These are phyloP conservation scores for Medicago ruthenica DNA, from an alignment of 306 rosid species.

Conservation along the genomic window DNA sequence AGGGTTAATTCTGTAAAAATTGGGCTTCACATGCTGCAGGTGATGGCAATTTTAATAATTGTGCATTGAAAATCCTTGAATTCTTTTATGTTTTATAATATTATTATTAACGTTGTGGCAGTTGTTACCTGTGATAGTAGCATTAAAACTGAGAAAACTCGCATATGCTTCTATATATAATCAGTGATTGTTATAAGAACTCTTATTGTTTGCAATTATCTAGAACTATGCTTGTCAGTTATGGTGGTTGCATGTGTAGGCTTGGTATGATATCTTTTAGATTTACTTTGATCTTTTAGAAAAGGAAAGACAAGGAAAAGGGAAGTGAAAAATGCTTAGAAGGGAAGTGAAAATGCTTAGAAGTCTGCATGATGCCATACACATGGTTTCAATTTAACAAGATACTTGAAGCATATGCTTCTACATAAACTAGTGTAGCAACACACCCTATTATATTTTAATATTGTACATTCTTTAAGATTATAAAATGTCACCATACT, in stretches of 20 bases:
- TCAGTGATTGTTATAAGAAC: slow-evolving; percentile 13
- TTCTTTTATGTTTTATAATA: background rate
- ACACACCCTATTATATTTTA: background rate
- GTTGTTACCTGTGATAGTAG: slow-evolving; percentile 24
- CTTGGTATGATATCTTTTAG: slow-evolving; percentile 21
- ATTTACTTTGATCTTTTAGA: slow-evolving; percentile 20
- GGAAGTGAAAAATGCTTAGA: slow-evolving; percentile 4
- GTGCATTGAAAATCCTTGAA: background rate
- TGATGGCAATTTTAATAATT: slow-evolving; percentile 4
- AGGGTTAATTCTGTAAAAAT: slow-evolving; percentile 4
- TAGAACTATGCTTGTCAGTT: background rate
- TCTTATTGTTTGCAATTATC: background rate
- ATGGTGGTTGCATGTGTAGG: slow-evolving; percentile 23
- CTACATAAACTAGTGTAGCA: background rate
- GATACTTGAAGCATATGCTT: slow-evolving; percentile 15
- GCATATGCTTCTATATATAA: slow-evolving; percentile 11
- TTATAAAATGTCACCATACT: background rate
- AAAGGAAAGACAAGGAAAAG: slow-evolving; percentile 3
- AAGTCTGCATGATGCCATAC: background rate
- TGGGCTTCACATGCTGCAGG: background rate
- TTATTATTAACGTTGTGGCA: background rate
- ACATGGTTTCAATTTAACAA: background rate
- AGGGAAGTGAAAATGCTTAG: background rate
- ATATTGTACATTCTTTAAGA: background rate
- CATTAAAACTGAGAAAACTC: slow-evolving; percentile 8